These are phyloP conservation scores for Aspergillus funiculosus DNA, from an alignment of 495 filamentous ascomycete genomes.

Conservation along the genomic window DNA sequence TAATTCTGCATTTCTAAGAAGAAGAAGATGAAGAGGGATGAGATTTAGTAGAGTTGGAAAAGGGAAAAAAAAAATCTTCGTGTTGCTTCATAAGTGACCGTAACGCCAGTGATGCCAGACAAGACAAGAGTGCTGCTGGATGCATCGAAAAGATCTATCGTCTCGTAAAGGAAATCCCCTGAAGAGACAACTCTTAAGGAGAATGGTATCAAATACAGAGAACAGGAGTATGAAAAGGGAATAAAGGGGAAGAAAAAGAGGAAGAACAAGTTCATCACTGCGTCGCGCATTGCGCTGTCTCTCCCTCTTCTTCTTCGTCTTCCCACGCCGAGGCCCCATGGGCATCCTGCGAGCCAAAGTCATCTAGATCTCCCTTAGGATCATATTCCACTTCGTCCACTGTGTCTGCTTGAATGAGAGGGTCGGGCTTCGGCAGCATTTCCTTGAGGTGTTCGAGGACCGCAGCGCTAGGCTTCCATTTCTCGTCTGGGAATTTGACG, in stretches of 20 bases:
- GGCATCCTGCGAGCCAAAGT: conserved; percentile 66
- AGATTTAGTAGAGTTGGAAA: too few relatives aligned
- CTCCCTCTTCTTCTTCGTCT: conserved; percentile 66
- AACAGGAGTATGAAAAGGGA: too few relatives aligned
- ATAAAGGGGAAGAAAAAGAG: conserved; percentile 2
- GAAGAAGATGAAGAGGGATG: too few relatives aligned
- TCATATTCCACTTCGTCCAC: conserved; percentile 86
- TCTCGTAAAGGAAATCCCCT: conserved; percentile 7
- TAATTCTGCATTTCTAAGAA: too few relatives aligned
- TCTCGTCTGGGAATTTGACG: conserved; percentile 80
- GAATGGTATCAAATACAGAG: conserved; percentile 5
- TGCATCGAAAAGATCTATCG: conserved; percentile 20
- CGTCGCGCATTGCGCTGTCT: conserved; percentile 70
- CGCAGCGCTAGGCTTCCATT: conserved; percentile 67
- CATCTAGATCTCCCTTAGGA: conserved; percentile 70
- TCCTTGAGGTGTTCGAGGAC: conserved; percentile 62
- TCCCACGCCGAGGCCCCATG: conserved; percentile 70
- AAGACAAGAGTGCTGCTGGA: conserved; percentile 13
- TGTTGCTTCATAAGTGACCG: not conserved
- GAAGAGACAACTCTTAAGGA: conserved; percentile 12
- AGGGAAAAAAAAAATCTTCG: not conserved
- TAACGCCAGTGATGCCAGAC: conserved; percentile 24
- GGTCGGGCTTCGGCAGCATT: conserved; percentile 60
- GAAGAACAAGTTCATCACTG: conserved; percentile 53
- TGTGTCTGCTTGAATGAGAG: conserved; percentile 59